Evolutionary conservation across 2,329 filamentous ascomycete genomes (phyloP), one percentile per base, ranked within the genome.

Genomic region (Corynespora cassiicola): DNA sequence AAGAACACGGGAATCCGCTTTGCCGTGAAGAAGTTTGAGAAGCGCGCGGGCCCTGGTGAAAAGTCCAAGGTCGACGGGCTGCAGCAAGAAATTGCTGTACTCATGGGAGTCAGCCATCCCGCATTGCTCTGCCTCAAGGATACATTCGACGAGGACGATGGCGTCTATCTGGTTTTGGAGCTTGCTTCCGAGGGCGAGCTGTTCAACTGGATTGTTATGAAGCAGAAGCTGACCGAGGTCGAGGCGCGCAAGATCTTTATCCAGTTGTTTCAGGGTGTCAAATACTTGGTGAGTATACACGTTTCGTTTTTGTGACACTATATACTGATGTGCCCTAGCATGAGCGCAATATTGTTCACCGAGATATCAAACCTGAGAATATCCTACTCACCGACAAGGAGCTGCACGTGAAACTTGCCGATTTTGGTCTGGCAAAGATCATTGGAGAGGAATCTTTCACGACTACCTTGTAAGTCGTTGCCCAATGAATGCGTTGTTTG

Each of bases 381-480:
- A 97, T 99, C 21, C 74, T 99, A 7, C 75, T 99, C 22, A 84
- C 87, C 5, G 90, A 96, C 69, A 90, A 89, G 59, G 79, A 94
- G 21, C 73, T 96, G 18, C 85, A 85, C 42, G 86, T 96, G 49
- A 99, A 99, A 71, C 74, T 99, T 45, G 94, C 91, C 14, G 94
- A 99, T 69, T 99, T 99, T 69, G 94, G 94, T 29, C 79, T 99
- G 23, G 92, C 94, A 26, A 99, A 99, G 72, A 97, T 99, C 52
- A 96, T 99, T 52, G 95, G 95, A 47, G 94, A 99, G 66, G 90
- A 96, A 64, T 96, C 92, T 0, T 99, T 99, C 65, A 97, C 94
- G 1, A 96, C 91, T 0, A 97, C 94, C 1, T 75, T 99, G 48
- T 94, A 70, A 64, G 76, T 69, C 14, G 10, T 7, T 12, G 22